Conservation (phyloP, 176 grass and related monocot genomes). For the Echinochloa phyllopogon region DNA sequence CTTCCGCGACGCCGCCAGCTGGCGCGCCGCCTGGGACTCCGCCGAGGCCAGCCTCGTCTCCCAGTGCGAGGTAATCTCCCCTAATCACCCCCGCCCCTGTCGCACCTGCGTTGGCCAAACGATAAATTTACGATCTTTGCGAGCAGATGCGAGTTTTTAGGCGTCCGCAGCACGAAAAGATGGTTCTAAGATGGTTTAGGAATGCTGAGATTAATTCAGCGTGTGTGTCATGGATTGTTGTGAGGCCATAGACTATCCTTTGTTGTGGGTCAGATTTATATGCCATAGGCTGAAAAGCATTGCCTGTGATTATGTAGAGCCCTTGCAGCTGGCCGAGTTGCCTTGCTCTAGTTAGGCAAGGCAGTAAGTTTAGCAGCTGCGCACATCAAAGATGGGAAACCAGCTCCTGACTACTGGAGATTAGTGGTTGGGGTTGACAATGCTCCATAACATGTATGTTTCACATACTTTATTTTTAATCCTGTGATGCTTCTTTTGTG, state of each 20-base stretch:
- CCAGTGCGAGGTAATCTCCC: slow-evolving; percentile 45
- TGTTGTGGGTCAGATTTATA: too few species aligned
- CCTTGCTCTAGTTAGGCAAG: slow-evolving; percentile 35
- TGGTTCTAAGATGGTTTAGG: too few species aligned
- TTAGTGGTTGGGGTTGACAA: slow-evolving; percentile 27
- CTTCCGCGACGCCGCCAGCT: slow-evolving; percentile 51
- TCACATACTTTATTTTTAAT: too few species aligned
- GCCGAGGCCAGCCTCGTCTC: slow-evolving; percentile 46
- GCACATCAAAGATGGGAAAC: slow-evolving; percentile 15
- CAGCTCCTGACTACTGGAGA: slow-evolving; percentile 26
- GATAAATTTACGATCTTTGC: background rate
- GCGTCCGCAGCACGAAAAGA: too few species aligned
- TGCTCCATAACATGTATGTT: background rate
- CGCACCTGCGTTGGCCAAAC: background rate
- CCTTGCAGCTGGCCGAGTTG: slow-evolving; percentile 54
- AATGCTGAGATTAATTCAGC: too few species aligned
- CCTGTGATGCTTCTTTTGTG: too few species aligned
- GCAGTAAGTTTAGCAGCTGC: slow-evolving; percentile 55
- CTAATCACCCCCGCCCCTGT: background rate
- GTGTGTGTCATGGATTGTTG: too few species aligned
- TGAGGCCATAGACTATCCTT: too few species aligned
- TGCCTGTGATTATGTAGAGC: background rate
- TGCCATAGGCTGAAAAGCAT: background rate
- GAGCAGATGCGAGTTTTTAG: too few species aligned
- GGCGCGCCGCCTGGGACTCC: slow-evolving; percentile 48